These are phyloP conservation scores for Tephrocybe sp. DNA, from an alignment of 768 basidiomycete species.

Conservation along the genomic window DNA sequence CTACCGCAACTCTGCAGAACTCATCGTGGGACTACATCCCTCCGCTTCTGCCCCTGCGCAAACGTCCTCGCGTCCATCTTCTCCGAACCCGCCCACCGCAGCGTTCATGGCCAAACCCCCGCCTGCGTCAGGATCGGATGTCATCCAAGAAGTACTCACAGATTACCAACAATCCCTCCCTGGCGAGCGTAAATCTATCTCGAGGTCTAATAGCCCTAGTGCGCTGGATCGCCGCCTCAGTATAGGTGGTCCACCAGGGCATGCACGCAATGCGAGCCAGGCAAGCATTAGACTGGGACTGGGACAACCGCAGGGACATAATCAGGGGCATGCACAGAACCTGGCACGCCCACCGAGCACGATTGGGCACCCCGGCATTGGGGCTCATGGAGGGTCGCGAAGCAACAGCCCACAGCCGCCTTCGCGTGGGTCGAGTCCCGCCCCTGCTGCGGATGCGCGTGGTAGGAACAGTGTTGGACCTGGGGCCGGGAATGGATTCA, in stretches of 20 bases:
- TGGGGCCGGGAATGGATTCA: constrained; percentile 32
- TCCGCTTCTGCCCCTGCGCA: constrained; percentile 33
- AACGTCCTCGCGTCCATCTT: constrained; percentile 55
- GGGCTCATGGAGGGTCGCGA: constrained; percentile 62
- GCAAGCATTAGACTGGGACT: background rate
- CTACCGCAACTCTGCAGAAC: constrained; percentile 73
- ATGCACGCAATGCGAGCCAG: constrained; percentile 9
- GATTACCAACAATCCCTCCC: constrained; percentile 87
- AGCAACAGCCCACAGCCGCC: constrained; percentile 64
- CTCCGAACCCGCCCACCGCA: constrained; percentile 73
- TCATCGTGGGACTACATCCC: constrained; percentile 80
- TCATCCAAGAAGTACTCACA: constrained; percentile 70
- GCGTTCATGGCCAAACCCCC: constrained; percentile 69
- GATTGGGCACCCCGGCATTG: constrained; percentile 79
- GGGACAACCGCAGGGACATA: constrained; percentile 4
- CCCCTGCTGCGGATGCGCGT: constrained; percentile 27
- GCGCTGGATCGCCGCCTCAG: constrained; percentile 31
- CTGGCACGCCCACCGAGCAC: constrained; percentile 56
- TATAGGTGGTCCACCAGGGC: constrained; percentile 15
- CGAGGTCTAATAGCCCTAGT: constrained; percentile 45
- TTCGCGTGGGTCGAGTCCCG: constrained; percentile 58
- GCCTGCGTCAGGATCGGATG: constrained; percentile 45
- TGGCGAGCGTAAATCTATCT: constrained; percentile 71
- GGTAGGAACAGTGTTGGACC: constrained; percentile 14
- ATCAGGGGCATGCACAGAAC: constrained; percentile 37